These are phyloP conservation scores for Podila clonocystis DNA, from an alignment of 192 early-diverging fungal genomes.

Conservation along the genomic window DNA sequence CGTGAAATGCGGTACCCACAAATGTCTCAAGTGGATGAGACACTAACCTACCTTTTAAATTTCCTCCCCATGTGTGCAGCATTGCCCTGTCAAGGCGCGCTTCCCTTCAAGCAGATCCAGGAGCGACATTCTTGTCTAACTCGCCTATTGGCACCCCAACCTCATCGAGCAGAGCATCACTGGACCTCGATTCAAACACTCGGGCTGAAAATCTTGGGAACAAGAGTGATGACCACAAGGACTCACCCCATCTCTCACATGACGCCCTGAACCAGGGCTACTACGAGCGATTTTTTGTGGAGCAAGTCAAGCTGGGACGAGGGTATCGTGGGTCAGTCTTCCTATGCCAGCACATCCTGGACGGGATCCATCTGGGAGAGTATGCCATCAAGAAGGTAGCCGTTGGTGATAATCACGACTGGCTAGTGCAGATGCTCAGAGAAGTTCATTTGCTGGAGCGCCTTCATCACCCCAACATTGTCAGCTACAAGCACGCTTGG, in stretches of 20 bases:
- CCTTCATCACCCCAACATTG: constrained; percentile 91
- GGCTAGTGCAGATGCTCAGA: constrained; percentile 92
- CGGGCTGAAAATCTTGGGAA: neutral
- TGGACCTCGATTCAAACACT: constrained; percentile 17
- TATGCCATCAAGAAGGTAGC: constrained; percentile 97
- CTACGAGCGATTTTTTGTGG: constrained; percentile 92
- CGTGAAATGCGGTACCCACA: neutral
- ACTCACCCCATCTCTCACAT: constrained; percentile 59
- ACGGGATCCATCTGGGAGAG: constrained; percentile 77
- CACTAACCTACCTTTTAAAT: neutral
- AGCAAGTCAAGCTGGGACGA: constrained; percentile 87
- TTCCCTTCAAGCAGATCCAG: constrained; percentile 12
- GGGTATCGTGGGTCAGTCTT: constrained; percentile 93
- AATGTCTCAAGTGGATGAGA: neutral
- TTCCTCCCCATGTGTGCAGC: neutral
- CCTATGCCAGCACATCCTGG: constrained; percentile 84
- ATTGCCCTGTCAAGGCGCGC: constrained; percentile 18
- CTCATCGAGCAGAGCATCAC: constrained; percentile 31
- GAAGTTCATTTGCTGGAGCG: constrained; percentile 94
- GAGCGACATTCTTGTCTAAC: neutral
- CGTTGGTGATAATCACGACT: constrained; percentile 83
- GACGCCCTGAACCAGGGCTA: constrained; percentile 95
- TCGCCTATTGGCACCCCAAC: constrained; percentile 26
- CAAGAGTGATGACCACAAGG: neutral
- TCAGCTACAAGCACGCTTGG: constrained; percentile 97